Evolutionary conservation across 2,329 filamentous ascomycete genomes (phyloP).

Genomic region (Leptographium galeiforme): DNA sequence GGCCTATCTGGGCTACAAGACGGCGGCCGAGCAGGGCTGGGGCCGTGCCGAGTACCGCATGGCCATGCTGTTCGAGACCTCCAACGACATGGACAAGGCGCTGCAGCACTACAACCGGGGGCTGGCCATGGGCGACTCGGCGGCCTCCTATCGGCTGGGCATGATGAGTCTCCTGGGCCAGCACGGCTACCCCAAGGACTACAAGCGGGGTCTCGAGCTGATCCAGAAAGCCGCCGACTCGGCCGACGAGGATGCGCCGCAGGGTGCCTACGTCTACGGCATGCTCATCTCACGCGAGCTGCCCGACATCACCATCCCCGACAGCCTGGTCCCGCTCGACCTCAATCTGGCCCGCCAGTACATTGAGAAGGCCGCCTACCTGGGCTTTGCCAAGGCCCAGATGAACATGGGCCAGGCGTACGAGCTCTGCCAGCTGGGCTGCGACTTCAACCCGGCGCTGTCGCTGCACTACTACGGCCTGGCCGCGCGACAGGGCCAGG

Average conservation of each 20-base stretch:
- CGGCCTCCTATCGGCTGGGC: constrained; percentile 71
- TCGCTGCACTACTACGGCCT: constrained; percentile 94
- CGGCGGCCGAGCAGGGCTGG: constrained; percentile 73
- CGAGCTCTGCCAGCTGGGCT: constrained; percentile 84
- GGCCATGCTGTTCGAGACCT: constrained; percentile 95
- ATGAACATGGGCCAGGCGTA: constrained; percentile 95
- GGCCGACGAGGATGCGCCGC: constrained; percentile 90
- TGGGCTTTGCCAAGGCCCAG: constrained; percentile 92
- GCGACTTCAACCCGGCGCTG: constrained; percentile 84
- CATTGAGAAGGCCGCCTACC: constrained; percentile 90
- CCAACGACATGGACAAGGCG: constrained; percentile 82
- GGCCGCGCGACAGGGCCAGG: constrained; percentile 79
- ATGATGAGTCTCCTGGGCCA: constrained; percentile 97
- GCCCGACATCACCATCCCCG: constrained; percentile 76
- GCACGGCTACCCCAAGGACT: constrained; percentile 79
- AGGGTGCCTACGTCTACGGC: constrained; percentile 88
- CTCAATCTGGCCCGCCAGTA: constrained; percentile 65
- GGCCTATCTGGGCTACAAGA: constrained; percentile 74
- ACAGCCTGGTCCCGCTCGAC: constrained; percentile 55
- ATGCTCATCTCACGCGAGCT: constrained; percentile 88
- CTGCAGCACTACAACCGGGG: constrained; percentile 82
- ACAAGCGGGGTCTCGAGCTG: constrained; percentile 60
- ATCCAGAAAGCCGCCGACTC: constrained; percentile 73
- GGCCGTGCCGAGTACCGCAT: constrained; percentile 88
- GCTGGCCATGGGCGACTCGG: constrained; percentile 69